A percentile compares a stretch with the other conserved stretches of the same genome.
Conservation (phyloP, 768 basidiomycete species). For the Pholiota conissans region DNA sequence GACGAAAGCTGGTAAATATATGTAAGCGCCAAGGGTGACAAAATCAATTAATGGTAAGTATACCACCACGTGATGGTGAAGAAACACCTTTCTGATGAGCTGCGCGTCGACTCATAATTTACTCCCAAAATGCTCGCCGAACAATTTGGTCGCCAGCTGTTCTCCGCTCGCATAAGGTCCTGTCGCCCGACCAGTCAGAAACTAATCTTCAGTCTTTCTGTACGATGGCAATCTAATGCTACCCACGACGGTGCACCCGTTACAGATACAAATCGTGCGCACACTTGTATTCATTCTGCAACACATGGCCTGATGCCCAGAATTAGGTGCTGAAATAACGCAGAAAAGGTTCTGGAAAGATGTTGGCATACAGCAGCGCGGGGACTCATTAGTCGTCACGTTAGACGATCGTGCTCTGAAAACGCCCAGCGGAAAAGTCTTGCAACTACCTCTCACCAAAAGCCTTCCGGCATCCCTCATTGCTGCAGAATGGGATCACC, state of each 20-base stretch:
- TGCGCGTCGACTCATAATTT: constrained; percentile 4
- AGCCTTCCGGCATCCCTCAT: constrained; percentile 78
- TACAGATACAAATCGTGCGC: constrained; percentile 68
- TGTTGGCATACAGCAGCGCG: constrained; percentile 70
- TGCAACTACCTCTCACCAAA: constrained; percentile 72
- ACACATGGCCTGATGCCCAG: background rate
- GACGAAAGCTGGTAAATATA: background rate
- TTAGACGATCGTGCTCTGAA: constrained; percentile 85
- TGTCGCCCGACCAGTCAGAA: background rate
- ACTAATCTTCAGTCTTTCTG: background rate
- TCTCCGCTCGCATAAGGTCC: constrained; percentile 3
- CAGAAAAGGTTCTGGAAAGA: constrained; percentile 93
- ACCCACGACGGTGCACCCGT: constrained; percentile 42
- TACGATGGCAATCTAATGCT: constrained; percentile 27
- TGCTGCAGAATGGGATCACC: constrained; percentile 97
- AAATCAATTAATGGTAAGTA: too few relatives aligned
- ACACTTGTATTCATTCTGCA: background rate
- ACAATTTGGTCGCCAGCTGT: constrained; percentile 18
- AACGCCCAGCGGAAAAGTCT: constrained; percentile 80
- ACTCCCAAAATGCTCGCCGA: constrained; percentile 15
- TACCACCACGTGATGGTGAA: constrained; percentile 1
- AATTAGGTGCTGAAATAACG: constrained; percentile 79
- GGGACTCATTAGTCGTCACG: constrained; percentile 57
- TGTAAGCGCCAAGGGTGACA: too few relatives aligned
- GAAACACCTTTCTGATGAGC: too few relatives aligned